Conservation (phyloP, 1,284 basidiomycete species). For the Amylostereum chailletii region DNA sequence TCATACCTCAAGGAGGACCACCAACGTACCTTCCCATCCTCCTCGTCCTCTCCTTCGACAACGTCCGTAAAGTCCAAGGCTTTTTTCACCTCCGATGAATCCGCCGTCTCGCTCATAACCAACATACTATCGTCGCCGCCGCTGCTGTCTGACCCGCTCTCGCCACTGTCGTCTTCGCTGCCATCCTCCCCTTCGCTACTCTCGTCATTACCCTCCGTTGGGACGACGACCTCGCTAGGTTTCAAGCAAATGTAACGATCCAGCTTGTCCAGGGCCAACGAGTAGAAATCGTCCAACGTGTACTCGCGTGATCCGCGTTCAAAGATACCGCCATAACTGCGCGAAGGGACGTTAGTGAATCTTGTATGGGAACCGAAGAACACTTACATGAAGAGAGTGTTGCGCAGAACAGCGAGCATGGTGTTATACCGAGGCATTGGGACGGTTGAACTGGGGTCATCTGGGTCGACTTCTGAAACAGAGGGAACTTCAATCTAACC, state of each 20-base stretch:
- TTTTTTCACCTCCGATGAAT: too few species aligned
- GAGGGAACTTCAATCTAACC: too few species aligned
- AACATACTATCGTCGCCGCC: slow-evolving; percentile 27
- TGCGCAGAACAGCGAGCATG: slow-evolving; percentile 83
- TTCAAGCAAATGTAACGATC: slow-evolving; percentile 51
- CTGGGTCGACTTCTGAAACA: slow-evolving; percentile 37
- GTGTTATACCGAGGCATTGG: slow-evolving; percentile 86
- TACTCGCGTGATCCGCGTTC: slow-evolving; percentile 78
- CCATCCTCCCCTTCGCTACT: slow-evolving; percentile 8
- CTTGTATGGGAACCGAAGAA: slow-evolving; percentile 1
- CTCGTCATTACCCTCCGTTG: slow-evolving; percentile 8
- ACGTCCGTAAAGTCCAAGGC: not conserved
- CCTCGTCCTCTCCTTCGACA: slow-evolving; percentile 33
- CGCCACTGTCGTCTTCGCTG: slow-evolving; percentile 29
- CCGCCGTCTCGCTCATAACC: too few species aligned
- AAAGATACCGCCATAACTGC: slow-evolving; percentile 82
- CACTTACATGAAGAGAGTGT: slow-evolving; percentile 80
- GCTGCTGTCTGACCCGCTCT: slow-evolving; percentile 42
- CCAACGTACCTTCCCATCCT: slow-evolving; percentile 11
- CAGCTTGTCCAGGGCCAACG: slow-evolving; percentile 11
- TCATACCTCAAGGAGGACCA: too few species aligned
- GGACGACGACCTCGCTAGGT: slow-evolving; percentile 37
- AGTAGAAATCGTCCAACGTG: slow-evolving; percentile 31
- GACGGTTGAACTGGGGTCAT: slow-evolving; percentile 64
- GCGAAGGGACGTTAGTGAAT: too few species aligned